These are phyloP conservation scores for Penicillium brevicompactum DNA, from an alignment of 2,329 filamentous ascomycete genomes.

Conservation along the genomic window DNA sequence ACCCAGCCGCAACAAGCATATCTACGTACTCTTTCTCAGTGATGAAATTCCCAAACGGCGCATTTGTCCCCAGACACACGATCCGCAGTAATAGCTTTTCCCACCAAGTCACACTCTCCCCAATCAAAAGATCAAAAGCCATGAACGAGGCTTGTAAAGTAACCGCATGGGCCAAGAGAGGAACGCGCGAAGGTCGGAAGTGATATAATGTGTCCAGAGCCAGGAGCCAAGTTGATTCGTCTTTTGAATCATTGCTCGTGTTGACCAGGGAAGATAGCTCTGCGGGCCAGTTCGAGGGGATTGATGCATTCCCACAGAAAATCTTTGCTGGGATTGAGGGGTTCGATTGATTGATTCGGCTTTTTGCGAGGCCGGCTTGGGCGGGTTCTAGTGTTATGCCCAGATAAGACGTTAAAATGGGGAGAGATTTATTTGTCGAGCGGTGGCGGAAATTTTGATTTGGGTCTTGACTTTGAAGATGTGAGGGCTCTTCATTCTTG, in stretches of 20 bases:
- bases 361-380: constrained; percentile 45
- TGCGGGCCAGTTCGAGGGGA: constrained; percentile 47
- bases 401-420: constrained; percentile 42
- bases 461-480: neutral
- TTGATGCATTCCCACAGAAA: constrained; percentile 55
- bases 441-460: neutral
- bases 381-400: constrained; percentile 55
- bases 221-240: constrained; percentile 51
- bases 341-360: constrained; percentile 11
- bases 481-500: constrained; percentile 2
- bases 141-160: constrained; percentile 53
- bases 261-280: constrained; percentile 19
- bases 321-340: constrained; percentile 27
- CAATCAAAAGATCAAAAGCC: constrained; percentile 58
- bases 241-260: constrained; percentile 10
- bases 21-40: constrained; percentile 49
- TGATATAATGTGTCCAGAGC: constrained; percentile 61
- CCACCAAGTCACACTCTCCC: constrained; percentile 22
- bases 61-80: constrained; percentile 51
- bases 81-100: constrained; percentile 42
- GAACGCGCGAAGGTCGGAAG: constrained; percentile 55
- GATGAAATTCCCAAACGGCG: constrained; percentile 54
- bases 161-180: constrained; percentile 48
- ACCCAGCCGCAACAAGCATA: constrained; percentile 53
- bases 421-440: neutral